Percentiles rank a stretch among this genome's conserved stretches.
These are phyloP conservation scores for Botrytis galanthina DNA, from an alignment of 2,329 filamentous ascomycete species.

Conservation along the genomic window DNA sequence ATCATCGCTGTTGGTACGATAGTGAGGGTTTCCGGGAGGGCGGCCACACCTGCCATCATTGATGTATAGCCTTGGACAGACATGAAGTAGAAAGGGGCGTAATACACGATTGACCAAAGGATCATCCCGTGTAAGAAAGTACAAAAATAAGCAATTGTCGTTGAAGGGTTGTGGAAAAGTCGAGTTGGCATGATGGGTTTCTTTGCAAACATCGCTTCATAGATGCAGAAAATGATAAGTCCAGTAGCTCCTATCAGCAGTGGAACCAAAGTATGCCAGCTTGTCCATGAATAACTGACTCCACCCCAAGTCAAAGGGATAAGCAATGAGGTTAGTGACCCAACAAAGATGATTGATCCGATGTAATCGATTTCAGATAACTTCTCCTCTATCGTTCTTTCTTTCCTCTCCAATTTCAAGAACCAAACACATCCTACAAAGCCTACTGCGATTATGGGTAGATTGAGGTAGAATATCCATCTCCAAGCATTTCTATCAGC, in stretches of 20 bases:
- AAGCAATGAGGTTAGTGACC: conserved; percentile 55
- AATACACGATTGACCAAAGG: conserved; percentile 54
- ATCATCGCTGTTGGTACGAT: conserved; percentile 55
- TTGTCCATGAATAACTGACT: conserved; percentile 61
- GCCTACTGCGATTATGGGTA: conserved; percentile 29
- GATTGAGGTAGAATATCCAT: conserved; percentile 33
- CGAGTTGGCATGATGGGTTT: conserved; percentile 39
- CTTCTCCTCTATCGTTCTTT: conserved; percentile 38
- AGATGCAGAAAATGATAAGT: conserved; percentile 51
- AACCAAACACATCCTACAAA: conserved; percentile 28
- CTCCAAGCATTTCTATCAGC: conserved; percentile 39
- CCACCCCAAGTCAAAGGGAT: conserved; percentile 61
- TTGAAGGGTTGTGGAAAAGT: conserved; percentile 45
- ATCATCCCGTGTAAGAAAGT: conserved; percentile 54
- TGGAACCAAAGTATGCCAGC: conserved; percentile 59
- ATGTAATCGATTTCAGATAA: conserved; percentile 54
- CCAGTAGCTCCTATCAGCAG: conserved; percentile 53
- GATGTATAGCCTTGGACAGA: conserved; percentile 51
- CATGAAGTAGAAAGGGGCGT: conserved; percentile 50
- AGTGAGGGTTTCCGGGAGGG: conserved; percentile 59
- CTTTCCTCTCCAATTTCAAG: conserved; percentile 25
- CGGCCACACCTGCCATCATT: conserved; percentile 52
- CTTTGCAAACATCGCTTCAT: conserved; percentile 42
- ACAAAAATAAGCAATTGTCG: conserved; percentile 48
- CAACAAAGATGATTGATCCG: conserved; percentile 60